Evolutionary conservation across 768 basidiomycete genomes (phyloP).

Genomic region (Leccinum olivaceopallidum): DNA sequence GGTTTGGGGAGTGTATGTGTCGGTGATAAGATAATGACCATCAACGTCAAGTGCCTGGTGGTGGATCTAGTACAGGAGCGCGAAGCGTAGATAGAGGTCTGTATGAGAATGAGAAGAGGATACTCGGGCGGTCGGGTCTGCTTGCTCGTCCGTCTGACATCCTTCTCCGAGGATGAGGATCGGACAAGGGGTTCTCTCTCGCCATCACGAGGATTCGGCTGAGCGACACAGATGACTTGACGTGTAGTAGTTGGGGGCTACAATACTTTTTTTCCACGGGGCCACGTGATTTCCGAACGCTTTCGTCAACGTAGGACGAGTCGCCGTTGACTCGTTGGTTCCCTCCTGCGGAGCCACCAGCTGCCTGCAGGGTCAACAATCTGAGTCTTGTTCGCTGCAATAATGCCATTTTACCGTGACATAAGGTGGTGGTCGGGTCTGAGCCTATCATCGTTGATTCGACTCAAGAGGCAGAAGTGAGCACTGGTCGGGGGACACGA

Average conservation of each 20-base stretch:
- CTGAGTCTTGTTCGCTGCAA: constrained; percentile 13
- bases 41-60: neutral
- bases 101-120: too few relatives aligned
- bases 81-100: too few relatives aligned
- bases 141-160: too few relatives aligned
- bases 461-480: too few relatives aligned
- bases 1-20: constrained; percentile 9
- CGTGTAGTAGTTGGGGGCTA: neutral
- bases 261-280: constrained; percentile 8
- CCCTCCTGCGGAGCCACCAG: neutral
- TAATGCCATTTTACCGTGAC: neutral
- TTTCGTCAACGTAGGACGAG: too few relatives aligned
- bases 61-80: too few relatives aligned
- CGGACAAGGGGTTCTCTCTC: too few relatives aligned
- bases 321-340: neutral
- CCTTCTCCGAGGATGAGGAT: too few relatives aligned
- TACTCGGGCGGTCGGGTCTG: too few relatives aligned
- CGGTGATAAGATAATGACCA: neutral
- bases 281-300: too few relatives aligned
- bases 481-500: too few relatives aligned
- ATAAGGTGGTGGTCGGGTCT: neutral
- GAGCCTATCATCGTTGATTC: neutral
- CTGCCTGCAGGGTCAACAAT: neutral
- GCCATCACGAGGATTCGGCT: too few relatives aligned
- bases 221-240: neutral